Conservation (phyloP, 2,329 filamentous ascomycete species). For the Trichophaea hybrida region DNA sequence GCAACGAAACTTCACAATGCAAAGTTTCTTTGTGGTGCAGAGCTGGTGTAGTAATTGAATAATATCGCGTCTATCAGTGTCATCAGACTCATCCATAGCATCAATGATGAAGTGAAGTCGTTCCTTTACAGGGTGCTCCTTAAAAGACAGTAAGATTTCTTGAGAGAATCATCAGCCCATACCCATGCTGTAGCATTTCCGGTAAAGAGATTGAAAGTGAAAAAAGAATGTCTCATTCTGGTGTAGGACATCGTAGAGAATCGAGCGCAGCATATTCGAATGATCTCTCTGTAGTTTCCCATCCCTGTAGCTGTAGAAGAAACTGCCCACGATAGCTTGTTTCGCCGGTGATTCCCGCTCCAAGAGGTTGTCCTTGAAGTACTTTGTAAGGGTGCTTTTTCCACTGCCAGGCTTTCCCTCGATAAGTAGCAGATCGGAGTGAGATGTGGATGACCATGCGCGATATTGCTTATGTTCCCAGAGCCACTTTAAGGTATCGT, state of each 20-base stretch:
- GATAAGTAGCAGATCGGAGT: neutral
- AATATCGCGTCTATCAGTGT: neutral
- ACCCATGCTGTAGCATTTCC: neutral
- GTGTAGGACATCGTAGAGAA: neutral
- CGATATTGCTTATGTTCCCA: neutral
- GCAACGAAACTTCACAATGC: neutral
- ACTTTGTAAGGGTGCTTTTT: conserved; percentile 3
- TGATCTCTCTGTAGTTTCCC: neutral
- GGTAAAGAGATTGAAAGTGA: neutral
- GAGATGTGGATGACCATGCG: neutral
- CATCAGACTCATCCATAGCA: neutral
- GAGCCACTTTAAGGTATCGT: neutral
- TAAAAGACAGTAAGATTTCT: neutral
- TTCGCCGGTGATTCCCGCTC: neutral
- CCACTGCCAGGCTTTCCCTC: conserved; percentile 5
- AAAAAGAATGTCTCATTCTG: neutral
- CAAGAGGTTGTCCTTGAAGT: neutral
- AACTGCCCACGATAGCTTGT: neutral
- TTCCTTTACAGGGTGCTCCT: neutral
- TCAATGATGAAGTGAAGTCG: neutral
- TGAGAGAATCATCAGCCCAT: neutral
- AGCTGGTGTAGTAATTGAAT: neutral
- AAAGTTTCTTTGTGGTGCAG: neutral
- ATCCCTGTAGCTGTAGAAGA: conserved; percentile 1
- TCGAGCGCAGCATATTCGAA: neutral